Evolutionary conservation across 1,139 yeast genomes (phyloP), one percentile per base, ranked within the genome.

Genomic region (Lodderomyces parapsilosis): DNA sequence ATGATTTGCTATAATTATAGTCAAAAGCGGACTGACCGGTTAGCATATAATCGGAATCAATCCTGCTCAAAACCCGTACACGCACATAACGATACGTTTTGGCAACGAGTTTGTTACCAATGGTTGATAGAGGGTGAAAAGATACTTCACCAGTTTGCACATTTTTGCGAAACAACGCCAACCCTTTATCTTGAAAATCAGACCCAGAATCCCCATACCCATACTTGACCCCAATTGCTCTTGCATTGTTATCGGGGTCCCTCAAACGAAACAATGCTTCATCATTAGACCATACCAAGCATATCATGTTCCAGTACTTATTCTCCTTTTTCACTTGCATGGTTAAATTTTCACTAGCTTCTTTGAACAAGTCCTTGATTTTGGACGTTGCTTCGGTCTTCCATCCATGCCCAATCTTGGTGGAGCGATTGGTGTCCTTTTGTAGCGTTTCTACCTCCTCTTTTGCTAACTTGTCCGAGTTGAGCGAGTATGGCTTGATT

Each of bases 201-300:
- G 96, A 87, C 0, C 98, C 99, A 0, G 96, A 82, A 60, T 90
- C 97, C 8, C 86, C 93, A 62, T 80, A 93, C 0, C 98, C 98
- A 58, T 86, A 91, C 55, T 87, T 88, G 30, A 91, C 85, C 1
- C 91, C 95, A 36, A 91, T 70, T 15, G 76, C 70, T 41, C 69
- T 40, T 49, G 74, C 65, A 32, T 80, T 80, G 30, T 57, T 63
- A 11, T 37, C 71, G 52, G 59, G 83, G 44, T 80, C 85, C 44
- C 83, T 74, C 31, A 84, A 73, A 55, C 86, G 86, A 56, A 84
- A 84, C 14, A 91, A 65, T 1, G 86, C 84, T 55, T 90, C 97
- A 39, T 85, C 73, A 43, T 78, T 74, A 23, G 78, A 74, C 39
- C 68, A 53, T 1, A 82, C 76, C 24, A 69, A 63, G 45, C 74